Evolutionary conservation across 192 early-diverging fungal species (phyloP).

Genomic region (Cladochytrium replicatum): DNA sequence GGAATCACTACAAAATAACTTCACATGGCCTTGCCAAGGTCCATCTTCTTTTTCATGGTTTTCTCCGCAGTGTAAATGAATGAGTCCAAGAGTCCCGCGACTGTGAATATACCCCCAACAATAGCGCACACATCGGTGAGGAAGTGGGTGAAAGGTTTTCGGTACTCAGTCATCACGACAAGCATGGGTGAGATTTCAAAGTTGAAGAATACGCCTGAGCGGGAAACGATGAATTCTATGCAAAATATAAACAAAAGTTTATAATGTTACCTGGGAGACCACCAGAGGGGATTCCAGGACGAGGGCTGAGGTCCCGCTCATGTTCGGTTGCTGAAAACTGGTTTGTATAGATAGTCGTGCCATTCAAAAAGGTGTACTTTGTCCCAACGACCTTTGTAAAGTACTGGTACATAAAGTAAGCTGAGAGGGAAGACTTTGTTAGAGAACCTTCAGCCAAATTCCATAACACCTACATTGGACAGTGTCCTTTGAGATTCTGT

Average conservation of each 20-base stretch:
- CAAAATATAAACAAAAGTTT: conserved; percentile 4
- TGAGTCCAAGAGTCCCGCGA: conserved; percentile 80
- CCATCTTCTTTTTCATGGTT: conserved; percentile 62
- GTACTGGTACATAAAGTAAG: conserved; percentile 72
- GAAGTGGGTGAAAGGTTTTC: conserved; percentile 77
- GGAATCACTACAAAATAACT: not conserved
- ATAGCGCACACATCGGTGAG: conserved; percentile 85
- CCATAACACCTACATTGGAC: conserved; percentile 24
- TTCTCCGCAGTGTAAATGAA: conserved; percentile 81
- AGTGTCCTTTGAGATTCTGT: conserved; percentile 47
- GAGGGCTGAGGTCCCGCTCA: conserved; percentile 44
- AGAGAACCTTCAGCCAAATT: not conserved
- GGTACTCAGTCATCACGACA: conserved; percentile 72
- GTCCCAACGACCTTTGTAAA: conserved; percentile 91
- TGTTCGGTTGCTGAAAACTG: conserved; percentile 92
- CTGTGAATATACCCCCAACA: conserved; percentile 91
- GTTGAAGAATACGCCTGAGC: conserved; percentile 77
- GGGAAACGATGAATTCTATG: not conserved
- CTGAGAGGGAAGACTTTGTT: conserved; percentile 20
- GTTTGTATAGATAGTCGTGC: conserved; percentile 67
- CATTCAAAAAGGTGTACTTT: conserved; percentile 59
- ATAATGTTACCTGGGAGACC: conserved; percentile 4
- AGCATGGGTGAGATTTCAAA: conserved; percentile 96
- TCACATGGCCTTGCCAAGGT: conserved; percentile 59
- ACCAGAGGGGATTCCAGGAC: not conserved